Evolutionary conservation across 495 filamentous ascomycete species (phyloP).

Genomic region (Talaromyces nanjingensis): DNA sequence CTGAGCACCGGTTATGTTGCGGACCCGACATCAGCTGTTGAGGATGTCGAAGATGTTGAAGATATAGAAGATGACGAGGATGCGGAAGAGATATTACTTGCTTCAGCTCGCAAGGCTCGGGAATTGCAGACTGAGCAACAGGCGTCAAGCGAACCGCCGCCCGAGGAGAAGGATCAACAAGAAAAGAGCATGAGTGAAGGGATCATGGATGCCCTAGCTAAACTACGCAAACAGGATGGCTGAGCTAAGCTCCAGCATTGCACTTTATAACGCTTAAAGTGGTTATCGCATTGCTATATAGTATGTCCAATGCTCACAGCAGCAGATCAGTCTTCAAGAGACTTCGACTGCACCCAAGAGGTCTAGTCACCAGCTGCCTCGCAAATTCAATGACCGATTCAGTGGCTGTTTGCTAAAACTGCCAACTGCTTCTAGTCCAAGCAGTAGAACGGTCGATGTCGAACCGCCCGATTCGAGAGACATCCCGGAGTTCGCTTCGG

Average conservation of each 20-base stretch:
- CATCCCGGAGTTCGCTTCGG: neutral
- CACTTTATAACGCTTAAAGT: neutral
- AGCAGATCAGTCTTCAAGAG: neutral
- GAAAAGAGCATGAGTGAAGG: slow-evolving; percentile 42
- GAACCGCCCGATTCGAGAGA: no score
- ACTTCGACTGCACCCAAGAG: neutral
- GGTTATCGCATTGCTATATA: neutral
- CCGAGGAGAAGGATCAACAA: neutral
- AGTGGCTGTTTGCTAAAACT: neutral
- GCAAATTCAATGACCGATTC: neutral
- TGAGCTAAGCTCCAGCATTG: neutral
- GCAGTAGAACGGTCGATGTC: no score
- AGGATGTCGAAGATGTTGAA: slow-evolving; percentile 23
- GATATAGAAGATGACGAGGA: slow-evolving; percentile 28
- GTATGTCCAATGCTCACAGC: neutral
- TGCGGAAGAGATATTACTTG: slow-evolving; percentile 25
- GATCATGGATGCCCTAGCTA: slow-evolving; percentile 51
- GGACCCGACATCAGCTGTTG: slow-evolving; percentile 29
- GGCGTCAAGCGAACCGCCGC: neutral
- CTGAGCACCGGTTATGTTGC: slow-evolving; percentile 14
- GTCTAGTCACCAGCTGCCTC: neutral
- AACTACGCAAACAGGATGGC: slow-evolving; percentile 33
- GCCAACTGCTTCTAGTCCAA: neutral
- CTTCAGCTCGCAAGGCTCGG: slow-evolving; percentile 9
- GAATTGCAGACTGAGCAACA: neutral